Evolutionary conservation across 371 early-diverging fungal species (phyloP), one percentile per base, ranked within the genome.

Genomic region (Mucor lusitanicus): DNA sequence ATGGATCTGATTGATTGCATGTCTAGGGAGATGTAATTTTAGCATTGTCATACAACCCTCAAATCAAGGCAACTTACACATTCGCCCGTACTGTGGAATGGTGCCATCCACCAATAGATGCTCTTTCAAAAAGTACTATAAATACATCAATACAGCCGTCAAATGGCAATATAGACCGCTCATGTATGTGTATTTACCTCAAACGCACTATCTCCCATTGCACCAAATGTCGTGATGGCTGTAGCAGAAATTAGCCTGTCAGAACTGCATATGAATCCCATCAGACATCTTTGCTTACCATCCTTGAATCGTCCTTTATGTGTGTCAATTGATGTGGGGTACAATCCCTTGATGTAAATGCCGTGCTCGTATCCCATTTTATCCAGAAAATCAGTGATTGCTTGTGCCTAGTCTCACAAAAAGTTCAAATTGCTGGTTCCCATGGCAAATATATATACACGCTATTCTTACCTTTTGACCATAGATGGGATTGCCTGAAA

Each of bases 61-160:
- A 76, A 54, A 7, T 44, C 23, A 40, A 13, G 19, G 15, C 9
- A 11, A 74, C 85, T 67, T 89, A 92, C 87, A 85, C 74, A 79
- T 81, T 68, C 74, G 71, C 28, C 70, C 79, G 80, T 83, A 87
- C 59, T 77, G 78, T 23, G 77, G 81, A 48, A 68, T 73, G 59
- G 65, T 74, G 67, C 83, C 90, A 70, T 87, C 84, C 23, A 80
- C 68, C 25, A 85, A 62, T 9, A 93, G 59, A 77, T 89, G 90
- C 50, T 90, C 80, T 70, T 94, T 92, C 17, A 93, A 74, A 62
- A 92, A 81, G 67, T 93, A 94, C 86, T 93, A 75, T 3, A 23
- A 53, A 33, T 44, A 50, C 33, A n/a, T 40, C 19, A 28, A 39
- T 35, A 13, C 21, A 50, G 28, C 17, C 12, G 12, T 54, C 4